Percentiles rank a stretch among this genome's conserved stretches.
These are phyloP conservation scores for Centella asiatica DNA, from an alignment of 129 eudicot genomes.

Conservation along the genomic window DNA sequence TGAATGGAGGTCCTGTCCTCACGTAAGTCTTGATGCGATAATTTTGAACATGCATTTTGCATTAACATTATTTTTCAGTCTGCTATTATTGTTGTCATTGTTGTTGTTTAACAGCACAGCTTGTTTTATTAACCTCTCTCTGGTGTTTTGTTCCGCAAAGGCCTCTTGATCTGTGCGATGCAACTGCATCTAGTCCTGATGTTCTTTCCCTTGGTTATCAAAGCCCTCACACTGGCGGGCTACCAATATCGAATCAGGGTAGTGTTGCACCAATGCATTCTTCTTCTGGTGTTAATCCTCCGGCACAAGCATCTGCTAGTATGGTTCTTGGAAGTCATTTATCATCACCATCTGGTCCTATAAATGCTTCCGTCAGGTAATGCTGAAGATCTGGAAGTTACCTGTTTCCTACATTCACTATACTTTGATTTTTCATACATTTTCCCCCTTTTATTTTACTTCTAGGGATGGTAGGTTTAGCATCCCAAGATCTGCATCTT, in stretches of 20 bases:
- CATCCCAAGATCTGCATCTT: conserved; percentile 58
- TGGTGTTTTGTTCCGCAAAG: conserved; percentile 23
- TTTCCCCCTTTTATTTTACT: background rate
- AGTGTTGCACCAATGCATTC: conserved; percentile 41
- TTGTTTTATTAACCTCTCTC: background rate
- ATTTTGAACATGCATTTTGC: background rate
- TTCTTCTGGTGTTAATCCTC: conserved; percentile 45
- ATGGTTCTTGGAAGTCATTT: conserved; percentile 46
- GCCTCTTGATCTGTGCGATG: conserved; percentile 81
- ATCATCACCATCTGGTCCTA: conserved; percentile 41
- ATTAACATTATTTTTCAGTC: background rate
- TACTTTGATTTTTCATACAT: conserved; percentile 7
- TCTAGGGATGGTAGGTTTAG: conserved; percentile 69
- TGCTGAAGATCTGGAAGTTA: background rate
- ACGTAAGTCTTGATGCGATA: conserved; percentile 50
- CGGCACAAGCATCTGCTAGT: conserved; percentile 43
- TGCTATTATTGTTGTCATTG: background rate
- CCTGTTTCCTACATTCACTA: conserved; percentile 1
- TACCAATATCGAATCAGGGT: conserved; percentile 45
- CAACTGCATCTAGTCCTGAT: conserved; percentile 50
- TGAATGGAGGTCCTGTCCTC: conserved; percentile 66
- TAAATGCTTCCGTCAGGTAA: conserved; percentile 61
- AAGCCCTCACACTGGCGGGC: conserved; percentile 52
- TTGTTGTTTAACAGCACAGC: background rate
- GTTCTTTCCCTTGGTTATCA: conserved; percentile 52